These are phyloP conservation scores for Meyerozyma athensensis DNA, from an alignment of 1,139 yeast genomes.

Conservation along the genomic window DNA sequence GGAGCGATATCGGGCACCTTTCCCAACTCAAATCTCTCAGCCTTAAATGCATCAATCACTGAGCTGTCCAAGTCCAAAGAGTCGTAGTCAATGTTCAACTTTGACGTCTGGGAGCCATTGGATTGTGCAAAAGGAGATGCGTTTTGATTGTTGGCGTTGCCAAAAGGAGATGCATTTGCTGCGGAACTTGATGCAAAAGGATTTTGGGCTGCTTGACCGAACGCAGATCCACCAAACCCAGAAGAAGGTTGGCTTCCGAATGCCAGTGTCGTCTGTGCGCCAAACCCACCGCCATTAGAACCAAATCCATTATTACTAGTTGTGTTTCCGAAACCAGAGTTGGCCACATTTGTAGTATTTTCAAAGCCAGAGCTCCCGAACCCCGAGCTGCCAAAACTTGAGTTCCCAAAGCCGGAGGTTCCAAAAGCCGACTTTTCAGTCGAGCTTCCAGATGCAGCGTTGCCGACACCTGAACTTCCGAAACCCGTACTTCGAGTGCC, in stretches of 20 bases:
- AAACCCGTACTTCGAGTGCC: too few species aligned
- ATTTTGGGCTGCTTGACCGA: conserved; percentile 9
- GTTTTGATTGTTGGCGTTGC: conserved; percentile 2
- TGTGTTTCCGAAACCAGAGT: too few species aligned
- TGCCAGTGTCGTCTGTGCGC: conserved; percentile 2
- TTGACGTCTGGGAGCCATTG: neutral
- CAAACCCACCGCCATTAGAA: too few species aligned
- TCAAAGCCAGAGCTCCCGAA: conserved; percentile 7
- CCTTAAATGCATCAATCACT: conserved; percentile 47
- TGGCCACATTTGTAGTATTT: conserved; percentile 1
- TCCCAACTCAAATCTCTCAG: conserved; percentile 54
- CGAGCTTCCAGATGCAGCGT: too few species aligned
- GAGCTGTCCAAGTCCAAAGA: conserved; percentile 34
- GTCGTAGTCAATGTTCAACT: conserved; percentile 11
- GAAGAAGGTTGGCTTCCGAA: neutral
- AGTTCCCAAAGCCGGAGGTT: conserved; percentile 13
- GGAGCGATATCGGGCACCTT: conserved; percentile 78
- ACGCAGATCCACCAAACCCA: conserved; percentile 10
- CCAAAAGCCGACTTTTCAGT: conserved; percentile 11
- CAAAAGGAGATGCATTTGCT: conserved; percentile 4
- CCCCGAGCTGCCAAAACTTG: conserved; percentile 11
- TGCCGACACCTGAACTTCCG: too few species aligned
- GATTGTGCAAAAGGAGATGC: conserved; percentile 3
- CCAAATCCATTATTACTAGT: too few species aligned
- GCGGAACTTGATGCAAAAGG: conserved; percentile 5